Conservation (phyloP, 805 yeast species). For the Danielozyma ontarioensis region DNA sequence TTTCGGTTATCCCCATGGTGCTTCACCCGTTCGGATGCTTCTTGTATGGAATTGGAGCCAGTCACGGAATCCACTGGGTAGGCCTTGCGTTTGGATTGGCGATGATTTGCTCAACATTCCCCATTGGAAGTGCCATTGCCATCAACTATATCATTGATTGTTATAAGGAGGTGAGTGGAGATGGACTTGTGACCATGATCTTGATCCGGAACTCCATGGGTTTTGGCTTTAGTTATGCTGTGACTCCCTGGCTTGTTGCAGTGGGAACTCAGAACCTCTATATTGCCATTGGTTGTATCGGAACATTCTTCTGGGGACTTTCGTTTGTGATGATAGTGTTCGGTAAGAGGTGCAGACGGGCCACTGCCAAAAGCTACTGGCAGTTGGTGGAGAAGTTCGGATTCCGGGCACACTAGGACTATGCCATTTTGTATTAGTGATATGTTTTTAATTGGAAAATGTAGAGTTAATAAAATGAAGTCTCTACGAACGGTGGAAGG, state of each 20-base stretch:
- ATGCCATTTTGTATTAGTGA: no score
- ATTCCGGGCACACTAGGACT: no score
- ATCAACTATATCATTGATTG: slow-evolving; percentile 22
- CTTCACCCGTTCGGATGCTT: slow-evolving; percentile 11
- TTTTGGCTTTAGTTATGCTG: slow-evolving; percentile 12
- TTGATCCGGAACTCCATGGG: slow-evolving; percentile 10
- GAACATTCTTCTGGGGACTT: slow-evolving; percentile 13
- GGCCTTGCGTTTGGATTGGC: slow-evolving; percentile 22
- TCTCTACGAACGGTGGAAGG: no score
- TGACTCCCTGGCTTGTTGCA: slow-evolving; percentile 10
- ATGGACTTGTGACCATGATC: slow-evolving; percentile 16
- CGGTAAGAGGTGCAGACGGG: slow-evolving; percentile 12
- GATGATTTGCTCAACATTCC: slow-evolving; percentile 15
- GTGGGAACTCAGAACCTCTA: slow-evolving; percentile 11
- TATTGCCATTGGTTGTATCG: slow-evolving; percentile 11
- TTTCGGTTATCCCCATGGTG: slow-evolving; percentile 8
- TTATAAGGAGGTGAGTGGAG: slow-evolving; percentile 23
- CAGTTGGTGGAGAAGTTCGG: slow-evolving; percentile 12
- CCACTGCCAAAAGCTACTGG: slow-evolving; percentile 10
- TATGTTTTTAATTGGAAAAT: no score
- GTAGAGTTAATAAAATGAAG: no score
- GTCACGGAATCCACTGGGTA: slow-evolving; percentile 16
- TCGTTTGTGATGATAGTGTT: slow-evolving; percentile 12
- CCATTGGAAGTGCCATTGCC: slow-evolving; percentile 22
- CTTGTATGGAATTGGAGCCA: slow-evolving; percentile 20